Conservation (phyloP, 2,329 filamentous ascomycete genomes). For the Beauveria sp. region DNA sequence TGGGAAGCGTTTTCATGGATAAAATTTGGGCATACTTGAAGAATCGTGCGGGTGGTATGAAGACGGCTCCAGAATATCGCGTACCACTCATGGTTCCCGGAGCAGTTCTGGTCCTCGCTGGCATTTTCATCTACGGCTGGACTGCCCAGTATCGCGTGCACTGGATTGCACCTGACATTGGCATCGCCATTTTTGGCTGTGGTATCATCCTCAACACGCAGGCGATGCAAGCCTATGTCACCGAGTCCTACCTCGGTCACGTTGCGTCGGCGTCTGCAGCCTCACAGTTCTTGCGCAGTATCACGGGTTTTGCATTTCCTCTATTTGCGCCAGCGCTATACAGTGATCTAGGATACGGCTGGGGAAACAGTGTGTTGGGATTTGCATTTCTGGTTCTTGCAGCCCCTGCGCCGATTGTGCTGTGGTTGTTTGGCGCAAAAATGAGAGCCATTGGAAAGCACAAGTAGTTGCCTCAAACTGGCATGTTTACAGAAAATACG, state of each 20-base stretch:
- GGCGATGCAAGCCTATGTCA: conserved; percentile 43
- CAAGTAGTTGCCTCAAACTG: neutral
- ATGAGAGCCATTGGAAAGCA: conserved; percentile 4
- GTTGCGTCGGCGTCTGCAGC: conserved; percentile 17
- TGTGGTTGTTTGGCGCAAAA: conserved; percentile 6
- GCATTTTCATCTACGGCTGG: conserved; percentile 35
- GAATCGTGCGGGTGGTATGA: neutral
- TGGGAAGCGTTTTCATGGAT: conserved; percentile 30
- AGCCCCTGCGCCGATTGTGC: neutral
- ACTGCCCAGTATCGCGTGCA: conserved; percentile 39
- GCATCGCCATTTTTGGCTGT: conserved; percentile 43
- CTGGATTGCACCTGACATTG: conserved; percentile 53
- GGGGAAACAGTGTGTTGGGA: conserved; percentile 10
- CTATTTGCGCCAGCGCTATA: conserved; percentile 17
- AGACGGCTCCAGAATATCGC: conserved; percentile 36
- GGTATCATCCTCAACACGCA: conserved; percentile 47
- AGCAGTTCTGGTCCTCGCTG: conserved; percentile 31
- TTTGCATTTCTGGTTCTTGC: conserved; percentile 4
- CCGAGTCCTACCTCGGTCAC: conserved; percentile 12
- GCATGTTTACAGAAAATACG: neutral
- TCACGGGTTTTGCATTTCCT: conserved; percentile 17
- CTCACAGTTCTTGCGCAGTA: conserved; percentile 15
- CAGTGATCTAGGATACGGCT: conserved; percentile 16
- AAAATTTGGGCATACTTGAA: conserved; percentile 25
- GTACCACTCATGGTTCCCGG: conserved; percentile 47